Evolutionary conservation across 2,329 filamentous ascomycete genomes (phyloP), one percentile per base, ranked within the genome.

Genomic region (Aspergillus amoenus): DNA sequence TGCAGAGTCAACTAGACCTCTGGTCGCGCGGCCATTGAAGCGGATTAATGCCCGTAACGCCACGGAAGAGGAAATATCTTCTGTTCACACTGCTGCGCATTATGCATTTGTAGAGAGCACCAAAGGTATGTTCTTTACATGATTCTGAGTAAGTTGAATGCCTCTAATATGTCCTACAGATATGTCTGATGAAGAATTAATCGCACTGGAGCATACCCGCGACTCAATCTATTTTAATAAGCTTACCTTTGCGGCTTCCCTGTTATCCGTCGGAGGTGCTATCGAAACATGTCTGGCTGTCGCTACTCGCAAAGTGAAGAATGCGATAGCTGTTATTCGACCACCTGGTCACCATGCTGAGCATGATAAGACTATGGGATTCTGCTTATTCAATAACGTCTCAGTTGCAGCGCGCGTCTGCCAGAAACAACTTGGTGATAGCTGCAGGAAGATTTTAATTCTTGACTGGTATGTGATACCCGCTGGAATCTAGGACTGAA

Each of bases 321-420:
- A 99, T 68, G 92, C 91, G 0, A 94, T 99, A 71, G 94, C 94
- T 1, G 88, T 99, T 39, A 96, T 99, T 66, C 86, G 94, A 13
- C 94, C 94, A 2, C 94, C 94, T 0, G 94, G 94, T 0, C 94
- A 99, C 68, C 94, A 99, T 73, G 94, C 94, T 1, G 94, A 99
- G 71, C 87, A 86, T 57, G 84, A 94, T 66, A 81, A 87, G 37
- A 85, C 93, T 1, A 94, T 96, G 83, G 94, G 94, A 0, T 99
- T 99, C 70, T 99, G 94, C 72, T 84, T 97, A 58, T 97, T 97
- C 78, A 97, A 99, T 78, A 99, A 99, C 68, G 94, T 97, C 3
- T 92, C 91, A 18, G 89, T 99, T 57, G 93, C 93, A 1, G 88
- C 92, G n/a, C 88, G 86, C 58, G 89, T 93, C 12, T 97, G 93